Conservation (phyloP, 2,329 filamentous ascomycete genomes). For the Ascomycota sp. region DNA sequence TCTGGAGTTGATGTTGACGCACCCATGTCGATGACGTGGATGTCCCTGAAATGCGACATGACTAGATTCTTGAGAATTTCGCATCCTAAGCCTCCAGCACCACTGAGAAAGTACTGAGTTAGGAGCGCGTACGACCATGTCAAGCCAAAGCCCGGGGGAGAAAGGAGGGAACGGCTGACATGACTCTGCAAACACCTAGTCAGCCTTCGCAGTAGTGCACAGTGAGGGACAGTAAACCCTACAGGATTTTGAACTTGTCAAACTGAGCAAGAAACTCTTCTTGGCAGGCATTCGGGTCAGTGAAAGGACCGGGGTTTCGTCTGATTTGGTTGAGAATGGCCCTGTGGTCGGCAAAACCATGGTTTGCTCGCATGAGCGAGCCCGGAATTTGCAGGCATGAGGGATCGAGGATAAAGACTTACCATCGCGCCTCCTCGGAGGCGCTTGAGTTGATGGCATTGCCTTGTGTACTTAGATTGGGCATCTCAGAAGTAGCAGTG, state of each 20-base stretch:
- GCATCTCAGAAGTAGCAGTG: slow-evolving; percentile 1
- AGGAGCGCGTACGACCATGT: too few species aligned
- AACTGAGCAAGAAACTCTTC: slow-evolving; percentile 34
- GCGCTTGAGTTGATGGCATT: slow-evolving; percentile 1
- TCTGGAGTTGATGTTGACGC: slow-evolving; percentile 2
- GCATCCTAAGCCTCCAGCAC: slow-evolving; percentile 83
- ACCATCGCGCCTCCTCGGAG: slow-evolving; percentile 16
- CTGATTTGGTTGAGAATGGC: slow-evolving; percentile 62
- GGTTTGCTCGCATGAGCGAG: too few species aligned
- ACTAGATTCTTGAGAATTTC: slow-evolving; percentile 95
- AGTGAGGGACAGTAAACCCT: slow-evolving; percentile 12
- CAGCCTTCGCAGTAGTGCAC: background rate
- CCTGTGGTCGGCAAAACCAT: too few species aligned
- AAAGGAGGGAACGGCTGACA: slow-evolving; percentile 12
- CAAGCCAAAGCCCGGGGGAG: background rate
- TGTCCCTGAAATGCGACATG: slow-evolving; percentile 85
- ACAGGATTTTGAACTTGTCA: slow-evolving; percentile 58
- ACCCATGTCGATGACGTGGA: slow-evolving; percentile 99
- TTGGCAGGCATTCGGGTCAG: slow-evolving; percentile 37
- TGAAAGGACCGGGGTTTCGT: slow-evolving; percentile 59
- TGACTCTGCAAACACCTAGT: slow-evolving; percentile 21
- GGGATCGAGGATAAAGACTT: slow-evolving; percentile 1
- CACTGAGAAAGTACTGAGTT: slow-evolving; percentile 28
- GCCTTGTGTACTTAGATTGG: slow-evolving; percentile 3
- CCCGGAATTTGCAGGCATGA: too few species aligned